Percentiles rank a stretch among this genome's conserved stretches.
phyloP scores from a whole-genome alignment of 257 asterid genomes.

The Craterostigma plantagineum region DNA sequence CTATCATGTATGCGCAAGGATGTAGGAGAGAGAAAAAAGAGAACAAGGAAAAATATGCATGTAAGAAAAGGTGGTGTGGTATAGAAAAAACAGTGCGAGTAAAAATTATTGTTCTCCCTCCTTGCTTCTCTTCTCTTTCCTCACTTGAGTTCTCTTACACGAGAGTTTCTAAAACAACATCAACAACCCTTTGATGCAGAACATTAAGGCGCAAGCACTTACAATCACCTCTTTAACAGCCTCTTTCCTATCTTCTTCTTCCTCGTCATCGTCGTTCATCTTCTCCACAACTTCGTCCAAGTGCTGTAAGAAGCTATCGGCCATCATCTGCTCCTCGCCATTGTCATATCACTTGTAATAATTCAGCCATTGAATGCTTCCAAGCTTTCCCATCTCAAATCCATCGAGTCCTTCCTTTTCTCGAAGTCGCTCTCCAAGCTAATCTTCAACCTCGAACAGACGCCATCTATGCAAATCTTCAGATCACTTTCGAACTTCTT shows the following conservation, averaged over 20 bases:
- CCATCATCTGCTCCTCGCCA: too few relatives aligned
- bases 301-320: slow-evolving; percentile 24
- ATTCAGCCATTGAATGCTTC: background rate
- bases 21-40: too few relatives aligned
- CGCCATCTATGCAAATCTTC: slow-evolving; percentile 20
- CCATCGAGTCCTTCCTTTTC: slow-evolving; percentile 23
- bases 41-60: too few relatives aligned
- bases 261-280: slow-evolving; percentile 10
- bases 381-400: slow-evolving; percentile 42
- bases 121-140: too few relatives aligned
- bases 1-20: too few relatives aligned
- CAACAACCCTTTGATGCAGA: slow-evolving; percentile 42
- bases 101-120: too few relatives aligned
- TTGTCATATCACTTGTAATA: slow-evolving; percentile 12
- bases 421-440: slow-evolving; percentile 37
- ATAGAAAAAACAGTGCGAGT: too few relatives aligned
- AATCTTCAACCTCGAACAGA: slow-evolving; percentile 27
- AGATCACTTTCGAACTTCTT: slow-evolving; percentile 29
- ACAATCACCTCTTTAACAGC: slow-evolving; percentile 14
- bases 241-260: slow-evolving; percentile 9
- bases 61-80: too few relatives aligned
- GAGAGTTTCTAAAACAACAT: too few relatives aligned
- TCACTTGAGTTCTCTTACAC: too few relatives aligned
- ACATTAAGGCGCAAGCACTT: slow-evolving; percentile 43
- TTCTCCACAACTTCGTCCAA: slow-evolving; percentile 14